Conservation (phyloP, 2,329 filamentous ascomycete genomes). For the Paraphoma chrysanthemicola region DNA sequence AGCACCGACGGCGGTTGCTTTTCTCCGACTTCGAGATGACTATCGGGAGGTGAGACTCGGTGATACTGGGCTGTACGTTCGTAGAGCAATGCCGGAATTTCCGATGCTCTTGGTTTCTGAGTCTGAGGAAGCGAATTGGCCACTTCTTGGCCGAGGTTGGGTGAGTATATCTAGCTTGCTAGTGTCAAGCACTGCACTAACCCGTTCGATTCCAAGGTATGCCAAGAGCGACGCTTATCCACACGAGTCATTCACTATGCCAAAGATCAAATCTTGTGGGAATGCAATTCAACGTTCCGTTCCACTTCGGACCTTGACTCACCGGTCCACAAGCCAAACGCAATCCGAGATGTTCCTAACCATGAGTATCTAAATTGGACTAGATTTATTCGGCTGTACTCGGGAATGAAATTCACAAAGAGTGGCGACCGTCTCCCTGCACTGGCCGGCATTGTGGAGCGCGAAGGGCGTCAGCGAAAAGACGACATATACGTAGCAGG, state of each 20-base stretch:
- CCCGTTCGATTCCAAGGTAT: not conserved
- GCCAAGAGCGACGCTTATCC: slow-evolving; percentile 22
- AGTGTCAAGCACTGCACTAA: not conserved
- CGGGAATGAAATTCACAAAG: slow-evolving; percentile 2
- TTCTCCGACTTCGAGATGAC: not conserved
- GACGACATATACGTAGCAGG: slow-evolving; percentile 9
- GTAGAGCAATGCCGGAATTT: not conserved
- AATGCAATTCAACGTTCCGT: slow-evolving; percentile 6
- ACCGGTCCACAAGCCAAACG: too few relatives aligned
- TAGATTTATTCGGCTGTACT: not conserved
- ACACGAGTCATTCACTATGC: slow-evolving; percentile 22
- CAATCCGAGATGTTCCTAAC: too few relatives aligned
- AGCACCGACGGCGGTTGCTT: slow-evolving; percentile 6
- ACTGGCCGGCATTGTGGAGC: slow-evolving; percentile 4
- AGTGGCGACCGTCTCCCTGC: slow-evolving; percentile 10
- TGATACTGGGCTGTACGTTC: not conserved
- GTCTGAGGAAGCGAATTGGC: not conserved
- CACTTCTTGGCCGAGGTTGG: slow-evolving; percentile 17
- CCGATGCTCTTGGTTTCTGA: not conserved
- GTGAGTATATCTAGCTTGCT: not conserved
- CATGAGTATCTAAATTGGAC: not conserved
- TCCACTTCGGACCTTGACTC: not conserved
- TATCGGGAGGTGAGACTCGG: not conserved
- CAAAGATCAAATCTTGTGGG: slow-evolving; percentile 14
- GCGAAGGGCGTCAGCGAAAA: not conserved